Evolutionary conservation across 768 basidiomycete genomes (phyloP), one percentile per base, ranked within the genome.

Genomic region (Calvatia gigantea): DNA sequence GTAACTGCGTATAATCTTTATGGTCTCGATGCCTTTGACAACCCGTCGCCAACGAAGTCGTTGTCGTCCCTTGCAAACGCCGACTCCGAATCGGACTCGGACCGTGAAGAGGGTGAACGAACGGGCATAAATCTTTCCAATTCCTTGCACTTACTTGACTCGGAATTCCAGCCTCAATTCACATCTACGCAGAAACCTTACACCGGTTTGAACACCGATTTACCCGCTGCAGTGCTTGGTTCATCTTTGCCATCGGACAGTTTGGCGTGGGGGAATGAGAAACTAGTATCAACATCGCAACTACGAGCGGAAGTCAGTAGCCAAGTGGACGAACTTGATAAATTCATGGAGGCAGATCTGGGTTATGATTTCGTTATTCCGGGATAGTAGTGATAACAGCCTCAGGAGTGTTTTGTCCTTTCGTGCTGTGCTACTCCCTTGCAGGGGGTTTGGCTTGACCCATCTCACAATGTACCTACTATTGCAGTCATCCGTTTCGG

Each of bases 261-360:
- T 21, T 32, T 46, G 17, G 15, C 25, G 15, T 50, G 17, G 57
- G 27, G 15, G 56, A 54, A 39, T 21, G 39, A 37, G 33, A 56
- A 31, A 19, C n/a, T 51, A 19, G 49, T 41, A 38, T 57, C 56
- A 12, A 51, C 58, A 17, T 43, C 52, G 19, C 51, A 56, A 23
- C 35, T 47, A 6, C 83, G 83, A 61, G 78, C 80, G 54, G 80
- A 84, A 58, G 72, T 84, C 2, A 78, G 82, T 62, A 73, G 70
- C 21, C 73, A 75, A 59, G 75, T 81, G 14, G 78, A 77, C 37
- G 69, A 73, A 60, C 80, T 83, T 4, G 78, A 71, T 44, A 78
- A 78, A 62, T 62, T 82, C 57, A 67, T 85, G 61, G 81, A 81
- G 64, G 73, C 71, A 56, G 85, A 84, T 56, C 73, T 85, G 15